A percentile compares a stretch with the other conserved stretches of the same genome.
Conservation (phyloP, 176 grass and related monocot genomes). For the Tillandsia leiboldiana region DNA sequence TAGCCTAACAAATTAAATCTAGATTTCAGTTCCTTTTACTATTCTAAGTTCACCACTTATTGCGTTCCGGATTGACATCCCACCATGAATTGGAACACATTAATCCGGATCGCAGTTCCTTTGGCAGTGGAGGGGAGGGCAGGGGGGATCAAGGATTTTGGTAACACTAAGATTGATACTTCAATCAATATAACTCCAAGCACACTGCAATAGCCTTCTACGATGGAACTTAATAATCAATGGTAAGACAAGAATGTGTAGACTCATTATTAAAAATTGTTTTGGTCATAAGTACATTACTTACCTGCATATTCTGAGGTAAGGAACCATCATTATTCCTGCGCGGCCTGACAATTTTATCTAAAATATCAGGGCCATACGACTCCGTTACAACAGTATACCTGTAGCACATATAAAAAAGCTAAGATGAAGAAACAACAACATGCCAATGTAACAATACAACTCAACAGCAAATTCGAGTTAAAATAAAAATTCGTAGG, state of each 20-base stretch:
- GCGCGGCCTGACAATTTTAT: constrained; percentile 55
- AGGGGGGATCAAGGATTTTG: too few species aligned
- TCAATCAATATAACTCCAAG: background rate
- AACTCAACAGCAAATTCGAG: constrained; percentile 13
- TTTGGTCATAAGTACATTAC: background rate
- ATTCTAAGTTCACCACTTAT: too few species aligned
- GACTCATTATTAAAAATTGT: background rate
- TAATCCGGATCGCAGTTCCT: too few species aligned
- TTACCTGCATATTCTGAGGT: constrained; percentile 70
- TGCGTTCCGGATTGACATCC: too few species aligned
- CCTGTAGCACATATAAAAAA: constrained; percentile 34
- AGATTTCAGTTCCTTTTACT: too few species aligned
- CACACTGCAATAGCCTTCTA: background rate
- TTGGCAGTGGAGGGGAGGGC: too few species aligned
- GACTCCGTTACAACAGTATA: constrained; percentile 59
- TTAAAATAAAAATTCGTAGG: constrained; percentile 6
- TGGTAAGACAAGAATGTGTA: background rate
- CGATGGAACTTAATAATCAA: too few species aligned
- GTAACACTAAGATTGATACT: too few species aligned
- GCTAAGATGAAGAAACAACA: constrained; percentile 14
- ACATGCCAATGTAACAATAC: constrained; percentile 9
- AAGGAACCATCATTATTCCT: constrained; percentile 53
- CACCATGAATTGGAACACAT: too few species aligned
- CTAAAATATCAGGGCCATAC: constrained; percentile 34
- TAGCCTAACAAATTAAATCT: too few species aligned